Evolutionary conservation across 75 land plant genomes (phyloP), one percentile per base, ranked within the genome.

Genomic region (Azolla pinnata): DNA sequence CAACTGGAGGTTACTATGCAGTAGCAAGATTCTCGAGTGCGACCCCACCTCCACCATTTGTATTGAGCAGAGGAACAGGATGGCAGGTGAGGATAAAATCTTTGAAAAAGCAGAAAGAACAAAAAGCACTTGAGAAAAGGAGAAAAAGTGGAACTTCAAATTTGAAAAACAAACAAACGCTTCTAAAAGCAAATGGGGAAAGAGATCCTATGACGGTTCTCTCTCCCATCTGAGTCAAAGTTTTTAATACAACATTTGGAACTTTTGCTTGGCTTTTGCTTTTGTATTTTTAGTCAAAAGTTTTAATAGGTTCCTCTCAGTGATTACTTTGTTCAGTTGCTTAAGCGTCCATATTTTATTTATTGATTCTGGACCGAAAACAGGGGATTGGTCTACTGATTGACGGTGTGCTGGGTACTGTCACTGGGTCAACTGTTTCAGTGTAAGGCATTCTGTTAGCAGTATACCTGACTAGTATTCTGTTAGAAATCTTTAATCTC

Each of bases 321-420:
- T n/a, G n/a, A n/a, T n/a, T n/a, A n/a, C n/a, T n/a, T n/a, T n/a
- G n/a, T n/a, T n/a, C n/a, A n/a, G n/a, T n/a, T n/a, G n/a, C n/a
- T n/a, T n/a, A n/a, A n/a, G n/a, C n/a, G n/a, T 23, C n/a, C 49
- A 46, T 14, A 17, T 4, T 46, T 46, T 46, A 14, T 38, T 14
- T 7, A 38, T 7, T 38, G 42, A 38, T 7, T 14, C 7, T 38
- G 42, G 42, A 38, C 42, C 42, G 14, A 7, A 27, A 50, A 31
- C 79, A 93, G 91, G 98, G 98, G 12, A 77, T 93, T 61, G 98
- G 87, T 0, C 55, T 83, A 27, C 71, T 93, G 59, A 62, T 93
- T 29, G 83, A 89, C 75, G 98, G 98, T 49, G 75, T 93, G 49
- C 91, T 81, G 77, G 98, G 98, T 19, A 93, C 96, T 0, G 76